A percentile compares a stretch with the other conserved stretches of the same genome.
phyloP scores from a whole-genome alignment of 768 basidiomycete species.

The Rhodotorula kratochvilovae region DNA sequence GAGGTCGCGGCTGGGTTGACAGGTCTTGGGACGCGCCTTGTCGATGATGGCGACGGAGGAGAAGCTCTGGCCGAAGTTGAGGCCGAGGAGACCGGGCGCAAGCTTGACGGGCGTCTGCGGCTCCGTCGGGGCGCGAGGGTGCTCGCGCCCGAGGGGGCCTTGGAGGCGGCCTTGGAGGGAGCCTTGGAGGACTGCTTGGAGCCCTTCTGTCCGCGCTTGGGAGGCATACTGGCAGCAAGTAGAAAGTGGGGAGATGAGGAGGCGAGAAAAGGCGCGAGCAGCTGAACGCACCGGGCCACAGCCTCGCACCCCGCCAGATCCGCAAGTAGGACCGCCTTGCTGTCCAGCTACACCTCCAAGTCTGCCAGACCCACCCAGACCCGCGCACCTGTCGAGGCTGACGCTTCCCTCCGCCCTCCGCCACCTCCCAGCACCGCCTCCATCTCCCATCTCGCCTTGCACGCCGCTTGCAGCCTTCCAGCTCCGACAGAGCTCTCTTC shows the following conservation, averaged over 20 bases:
- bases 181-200: conserved; percentile 28
- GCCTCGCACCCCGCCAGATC: not conserved
- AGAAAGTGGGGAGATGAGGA: not conserved
- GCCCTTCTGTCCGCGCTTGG: conserved; percentile 27
- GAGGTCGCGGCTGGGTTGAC: not conserved
- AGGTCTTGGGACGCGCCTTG: conserved; percentile 56
- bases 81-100: conserved; percentile 62
- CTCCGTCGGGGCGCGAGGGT: conserved; percentile 18
- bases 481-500: not conserved
- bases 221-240: conserved; percentile 18
- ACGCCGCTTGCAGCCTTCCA: not conserved
- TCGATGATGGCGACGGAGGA: conserved; percentile 92
- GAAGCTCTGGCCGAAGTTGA: conserved; percentile 93
- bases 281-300: not conserved
- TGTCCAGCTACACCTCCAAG: no score
- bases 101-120: conserved; percentile 11
- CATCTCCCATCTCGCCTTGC: no score
- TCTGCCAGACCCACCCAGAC: no score
- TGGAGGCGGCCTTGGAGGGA: conserved; percentile 28
- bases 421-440: no score
- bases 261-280: not conserved
- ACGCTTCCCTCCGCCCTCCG: no score
- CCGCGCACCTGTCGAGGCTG: no score
- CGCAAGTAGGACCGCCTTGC: no score
- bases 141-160: conserved; percentile 31